A percentile compares a stretch with the other conserved stretches of the same genome.
phyloP scores from a whole-genome alignment of 129 eudicot genomes.

The Flaveria sonorensis region DNA sequence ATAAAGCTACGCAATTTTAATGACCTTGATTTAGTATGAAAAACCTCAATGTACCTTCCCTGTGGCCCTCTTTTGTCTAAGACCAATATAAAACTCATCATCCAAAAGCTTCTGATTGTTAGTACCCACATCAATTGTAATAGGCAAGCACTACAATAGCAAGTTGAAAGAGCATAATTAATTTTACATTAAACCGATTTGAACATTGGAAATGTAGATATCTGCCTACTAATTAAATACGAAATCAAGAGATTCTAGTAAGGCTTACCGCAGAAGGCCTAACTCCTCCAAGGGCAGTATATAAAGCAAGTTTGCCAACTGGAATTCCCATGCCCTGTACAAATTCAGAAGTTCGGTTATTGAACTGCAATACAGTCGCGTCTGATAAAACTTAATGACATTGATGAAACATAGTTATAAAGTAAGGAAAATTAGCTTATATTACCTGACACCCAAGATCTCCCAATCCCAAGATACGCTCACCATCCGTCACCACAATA shows the following conservation, averaged over 20 bases:
- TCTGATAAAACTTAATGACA: background rate
- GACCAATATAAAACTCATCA: slow-evolving; percentile 88
- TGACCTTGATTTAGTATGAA: background rate
- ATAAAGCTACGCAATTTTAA: background rate
- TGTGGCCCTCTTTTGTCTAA: slow-evolving; percentile 72
- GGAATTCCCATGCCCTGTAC: slow-evolving; percentile 95
- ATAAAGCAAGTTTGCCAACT: slow-evolving; percentile 80
- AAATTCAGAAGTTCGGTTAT: slow-evolving; percentile 2
- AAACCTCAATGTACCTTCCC: slow-evolving; percentile 54
- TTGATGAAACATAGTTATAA: slow-evolving; percentile 3
- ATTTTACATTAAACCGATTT: background rate
- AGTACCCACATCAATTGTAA: slow-evolving; percentile 92
- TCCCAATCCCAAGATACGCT: slow-evolving; percentile 90
- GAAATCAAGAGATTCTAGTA: background rate
- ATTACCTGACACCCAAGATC: slow-evolving; percentile 94
- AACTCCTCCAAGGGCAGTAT: slow-evolving; percentile 92
- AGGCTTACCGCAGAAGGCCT: slow-evolving; percentile 85
- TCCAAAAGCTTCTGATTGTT: slow-evolving; percentile 69
- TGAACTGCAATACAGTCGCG: background rate
- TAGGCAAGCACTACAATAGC: slow-evolving; percentile 71
- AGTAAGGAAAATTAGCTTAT: background rate
- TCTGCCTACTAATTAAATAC: slow-evolving; percentile 15
- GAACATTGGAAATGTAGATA: background rate
- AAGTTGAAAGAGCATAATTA: slow-evolving; percentile 23
- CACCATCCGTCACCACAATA: slow-evolving; percentile 96